Evolutionary conservation across 78 protist genomes (phyloP).

Genomic region (Emiliania huxleyi): DNA sequence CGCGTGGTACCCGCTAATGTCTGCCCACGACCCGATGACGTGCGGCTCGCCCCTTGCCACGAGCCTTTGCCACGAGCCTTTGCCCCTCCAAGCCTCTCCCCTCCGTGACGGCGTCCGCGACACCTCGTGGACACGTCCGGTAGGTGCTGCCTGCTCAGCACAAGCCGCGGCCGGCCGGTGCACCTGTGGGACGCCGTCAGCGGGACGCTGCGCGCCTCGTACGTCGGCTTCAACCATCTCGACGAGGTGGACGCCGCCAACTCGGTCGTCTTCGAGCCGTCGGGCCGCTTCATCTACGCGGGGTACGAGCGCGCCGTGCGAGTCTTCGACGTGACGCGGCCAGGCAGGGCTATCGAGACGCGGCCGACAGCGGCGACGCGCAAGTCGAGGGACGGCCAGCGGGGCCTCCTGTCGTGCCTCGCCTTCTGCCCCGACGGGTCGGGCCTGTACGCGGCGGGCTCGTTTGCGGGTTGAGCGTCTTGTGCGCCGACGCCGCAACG

Average conservation of each 20-base stretch:
- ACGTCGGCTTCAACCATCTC: slow-evolving; percentile 27
- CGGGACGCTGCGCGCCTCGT: slow-evolving; percentile 29
- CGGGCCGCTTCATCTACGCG: neutral
- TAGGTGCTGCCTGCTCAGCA: neutral
- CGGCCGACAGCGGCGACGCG: neutral
- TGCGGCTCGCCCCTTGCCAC: too few species aligned
- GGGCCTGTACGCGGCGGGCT: slow-evolving; percentile 20
- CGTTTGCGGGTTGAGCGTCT: neutral
- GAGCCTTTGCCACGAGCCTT: too few species aligned
- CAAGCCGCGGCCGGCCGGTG: slow-evolving; percentile 33
- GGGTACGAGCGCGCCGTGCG: slow-evolving; percentile 24
- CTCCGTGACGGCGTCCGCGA: too few species aligned
- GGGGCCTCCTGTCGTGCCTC: slow-evolving; percentile 34
- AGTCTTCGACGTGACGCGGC: slow-evolving; percentile 25
- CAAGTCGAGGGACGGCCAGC: neutral
- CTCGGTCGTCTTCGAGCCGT: slow-evolving; percentile 12
- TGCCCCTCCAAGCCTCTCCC: too few species aligned
- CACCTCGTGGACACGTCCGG: too few species aligned
- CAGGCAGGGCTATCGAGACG: slow-evolving; percentile 6
- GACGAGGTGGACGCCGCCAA: slow-evolving; percentile 12
- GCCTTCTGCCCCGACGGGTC: neutral
- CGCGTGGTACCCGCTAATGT: neutral
- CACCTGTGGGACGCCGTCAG: slow-evolving; percentile 48
- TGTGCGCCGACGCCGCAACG: too few species aligned
- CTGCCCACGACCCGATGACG: neutral